Evolutionary conservation across 441 rosid genomes (phyloP).

Genomic region (Hypseocharis bilobata): DNA sequence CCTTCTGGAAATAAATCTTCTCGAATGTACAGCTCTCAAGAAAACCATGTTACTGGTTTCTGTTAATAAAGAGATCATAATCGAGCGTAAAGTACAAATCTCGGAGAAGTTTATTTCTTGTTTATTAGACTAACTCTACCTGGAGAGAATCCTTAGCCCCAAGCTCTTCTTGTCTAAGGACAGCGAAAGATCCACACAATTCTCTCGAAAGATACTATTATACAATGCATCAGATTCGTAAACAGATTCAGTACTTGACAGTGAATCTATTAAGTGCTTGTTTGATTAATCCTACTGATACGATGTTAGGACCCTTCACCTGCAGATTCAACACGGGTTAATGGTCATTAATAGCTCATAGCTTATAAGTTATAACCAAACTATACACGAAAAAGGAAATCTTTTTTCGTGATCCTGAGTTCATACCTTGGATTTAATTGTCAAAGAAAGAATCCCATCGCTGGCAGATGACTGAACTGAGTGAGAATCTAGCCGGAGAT

Average conservation of each 20-base stretch:
- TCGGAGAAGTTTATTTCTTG: slow-evolving; percentile 3
- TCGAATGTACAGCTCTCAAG: not conserved
- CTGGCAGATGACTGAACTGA: slow-evolving; percentile 60
- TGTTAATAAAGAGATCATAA: not conserved
- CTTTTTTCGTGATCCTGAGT: no score
- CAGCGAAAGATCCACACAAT: slow-evolving; percentile 14
- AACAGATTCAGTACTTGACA: slow-evolving; percentile 37
- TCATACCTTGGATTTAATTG: slow-evolving; percentile 64
- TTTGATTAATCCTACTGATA: slow-evolving; percentile 41
- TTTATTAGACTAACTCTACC: slow-evolving; percentile 18
- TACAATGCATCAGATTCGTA: slow-evolving; percentile 12
- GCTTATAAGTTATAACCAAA: no score
- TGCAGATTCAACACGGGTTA: slow-evolving; percentile 25
- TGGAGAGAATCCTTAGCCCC: not conserved
- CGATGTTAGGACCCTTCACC: slow-evolving; percentile 41
- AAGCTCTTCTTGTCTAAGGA: slow-evolving; percentile 3
- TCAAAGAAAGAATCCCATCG: slow-evolving; percentile 54
- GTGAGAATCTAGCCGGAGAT: slow-evolving; percentile 60
- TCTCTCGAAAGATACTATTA: not conserved
- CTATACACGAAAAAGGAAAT: no score
- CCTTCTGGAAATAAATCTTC: not conserved
- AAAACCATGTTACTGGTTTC: not conserved
- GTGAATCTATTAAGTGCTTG: slow-evolving; percentile 48
- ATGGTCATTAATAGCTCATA: no score
- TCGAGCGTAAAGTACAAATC: slow-evolving; percentile 8